A percentile compares a stretch with the other conserved stretches of the same genome.
Evolutionary conservation across 495 filamentous ascomycete genomes (phyloP).

Genomic region (Penicillium verhagenii): DNA sequence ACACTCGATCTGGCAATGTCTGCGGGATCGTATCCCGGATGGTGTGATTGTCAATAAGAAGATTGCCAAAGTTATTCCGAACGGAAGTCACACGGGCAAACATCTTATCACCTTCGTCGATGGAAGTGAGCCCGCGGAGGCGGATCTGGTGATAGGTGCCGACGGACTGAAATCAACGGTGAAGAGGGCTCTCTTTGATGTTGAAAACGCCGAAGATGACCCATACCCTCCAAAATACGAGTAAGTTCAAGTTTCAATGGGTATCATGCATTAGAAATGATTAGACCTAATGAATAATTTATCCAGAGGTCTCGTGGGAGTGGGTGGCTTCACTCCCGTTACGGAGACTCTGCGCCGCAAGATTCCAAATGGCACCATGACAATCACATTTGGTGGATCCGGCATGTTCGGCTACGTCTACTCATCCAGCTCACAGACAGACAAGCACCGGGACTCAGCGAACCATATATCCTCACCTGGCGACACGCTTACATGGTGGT

Average conservation of each 20-base stretch:
- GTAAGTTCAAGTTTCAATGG: no score
- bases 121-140: slow-evolving; percentile 7
- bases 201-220: background rate
- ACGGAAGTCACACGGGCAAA: background rate
- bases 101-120: slow-evolving; percentile 8
- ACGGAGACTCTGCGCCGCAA: background rate
- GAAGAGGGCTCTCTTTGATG: slow-evolving; percentile 9
- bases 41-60: slow-evolving; percentile 8
- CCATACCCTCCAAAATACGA: slow-evolving; percentile 10
- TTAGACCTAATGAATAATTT: background rate
- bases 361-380: slow-evolving; percentile 2
- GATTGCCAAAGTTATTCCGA: background rate
- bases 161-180: slow-evolving; percentile 9
- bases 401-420: slow-evolving; percentile 10
- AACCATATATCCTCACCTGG: background rate
- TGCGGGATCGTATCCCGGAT: slow-evolving; percentile 4
- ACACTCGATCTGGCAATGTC: slow-evolving; percentile 8
- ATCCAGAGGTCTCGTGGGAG: slow-evolving; percentile 5
- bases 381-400: slow-evolving; percentile 6
- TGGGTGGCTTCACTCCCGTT: slow-evolving; percentile 6
- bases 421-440: background rate
- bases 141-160: slow-evolving; percentile 22
- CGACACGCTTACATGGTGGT: slow-evolving; percentile 9
- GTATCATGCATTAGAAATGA: no score
- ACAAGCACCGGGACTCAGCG: background rate